Base-by-base conservation (phyloP, 2,329 filamentous ascomycete species). In the Gaeumannomyces tritici region DNA sequence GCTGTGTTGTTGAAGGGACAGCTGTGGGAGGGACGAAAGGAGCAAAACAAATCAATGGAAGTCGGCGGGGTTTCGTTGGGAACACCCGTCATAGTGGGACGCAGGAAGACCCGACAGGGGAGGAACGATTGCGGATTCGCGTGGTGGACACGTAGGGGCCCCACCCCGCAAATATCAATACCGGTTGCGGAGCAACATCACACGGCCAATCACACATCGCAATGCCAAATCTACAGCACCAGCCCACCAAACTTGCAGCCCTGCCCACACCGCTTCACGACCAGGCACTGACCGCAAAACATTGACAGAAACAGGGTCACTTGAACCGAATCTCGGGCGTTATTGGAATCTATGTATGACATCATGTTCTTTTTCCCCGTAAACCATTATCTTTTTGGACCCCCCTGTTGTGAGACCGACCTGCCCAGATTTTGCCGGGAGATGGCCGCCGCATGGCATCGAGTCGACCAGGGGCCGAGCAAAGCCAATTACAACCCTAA, bases 311-410 rank as follows among this genome's bases (percentile, higher is more conserved):
- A 8, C 24, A 21, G 42, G 21, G 12, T 33, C 3, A 12, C 42
- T 21, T 51, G 21, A 47, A 51, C 21, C 24, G 42, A 11, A 24
- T n/a, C 24, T n/a, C 42, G 18, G 21, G n/a, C 21, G 42, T 51
- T 51, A 51, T n/a, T n/a, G 21, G 21, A 51, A 51, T 51, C 42
- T 51, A 51, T 60, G 51, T 60, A 21, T 60, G 31, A 60, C 27
- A 54, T 54, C 59, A 59, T 56, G 51, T 31, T 27, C 47, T 61
- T 55, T 61, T 55, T 62, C 47, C 28, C 57, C 61, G 55, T 60
- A 57, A 60, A 28, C 59, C 59, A 51, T 60, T 27, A 54, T 31
- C 27, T 60, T 31, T 47, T 51, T 54, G 59, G 9, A 33, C 55
- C 24, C 24, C 15, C 28, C 6, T 28, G 11, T 8, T 21, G 42